phyloP scores from a whole-genome alignment of 2,329 filamentous ascomycete species.

The Colletotrichum abscissum region DNA sequence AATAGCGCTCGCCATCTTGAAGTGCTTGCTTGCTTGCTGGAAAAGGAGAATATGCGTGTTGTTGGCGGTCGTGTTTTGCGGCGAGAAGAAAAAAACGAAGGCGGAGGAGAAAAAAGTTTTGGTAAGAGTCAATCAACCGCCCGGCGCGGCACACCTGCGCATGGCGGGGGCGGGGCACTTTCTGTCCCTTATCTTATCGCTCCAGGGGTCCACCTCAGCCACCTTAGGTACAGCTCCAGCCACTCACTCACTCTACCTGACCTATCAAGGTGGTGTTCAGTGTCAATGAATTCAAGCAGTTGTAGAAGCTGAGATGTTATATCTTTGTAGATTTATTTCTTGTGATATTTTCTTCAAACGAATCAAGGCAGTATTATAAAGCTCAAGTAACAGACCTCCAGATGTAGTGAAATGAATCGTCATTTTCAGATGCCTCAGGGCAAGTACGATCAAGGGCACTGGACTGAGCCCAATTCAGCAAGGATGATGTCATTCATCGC shows the following conservation, averaged over 20 bases:
- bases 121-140: neutral
- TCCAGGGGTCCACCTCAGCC: neutral
- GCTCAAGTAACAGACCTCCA: too few relatives aligned
- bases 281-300: neutral
- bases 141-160: neutral
- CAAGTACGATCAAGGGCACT: neutral
- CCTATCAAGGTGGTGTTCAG: too few relatives aligned
- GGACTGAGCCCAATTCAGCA: neutral
- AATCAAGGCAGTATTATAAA: too few relatives aligned
- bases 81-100: neutral
- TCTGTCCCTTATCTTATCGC: conserved; percentile 11
- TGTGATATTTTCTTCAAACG: too few relatives aligned
- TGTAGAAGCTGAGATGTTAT: neutral
- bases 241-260: neutral
- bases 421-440: neutral
- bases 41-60: neutral
- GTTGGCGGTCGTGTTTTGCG: neutral
- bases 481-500: conserved; percentile 9
- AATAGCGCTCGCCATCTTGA: conserved; percentile 14
- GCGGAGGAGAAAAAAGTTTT: neutral
- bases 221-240: neutral
- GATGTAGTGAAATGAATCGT: neutral
- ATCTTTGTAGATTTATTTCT: too few relatives aligned
- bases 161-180: conserved; percentile 16
- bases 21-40: neutral